Evolutionary conservation across 257 asterid genomes (phyloP), one percentile per base, ranked within the genome.

Genomic region (Solanum bukasovii): DNA sequence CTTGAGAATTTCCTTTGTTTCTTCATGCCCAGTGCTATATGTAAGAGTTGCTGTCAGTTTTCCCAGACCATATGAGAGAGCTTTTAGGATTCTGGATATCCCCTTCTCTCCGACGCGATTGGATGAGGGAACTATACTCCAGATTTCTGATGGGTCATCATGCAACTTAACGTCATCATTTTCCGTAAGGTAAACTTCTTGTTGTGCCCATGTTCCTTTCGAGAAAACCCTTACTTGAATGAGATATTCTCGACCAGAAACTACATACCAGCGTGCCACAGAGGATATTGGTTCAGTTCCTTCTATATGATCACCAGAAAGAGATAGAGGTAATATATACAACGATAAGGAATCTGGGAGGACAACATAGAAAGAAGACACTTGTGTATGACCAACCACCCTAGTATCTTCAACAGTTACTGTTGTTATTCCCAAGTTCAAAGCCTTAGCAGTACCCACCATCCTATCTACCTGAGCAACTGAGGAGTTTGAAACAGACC

Each of bases 361-460:
- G 88, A 94, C 98, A 88, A 95, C 98, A 88, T 94, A 94, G 70
- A 96, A 92, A 73, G 98, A 94, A 81, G 99, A 96, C 83, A 91
- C 88, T 89, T 94, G 99, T 88, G 90, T 89, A 89, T 96, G 98
- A 77, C 98, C 98, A 87, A 87, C 94, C 85, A 96, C 99, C 91
- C 99, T 92, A 84, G 93, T 94, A 89, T 96, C 99, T 91, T 94
- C 98, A 84, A 96, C 98, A 86, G 91, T 92, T 52, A 96, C 84
- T 72, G 93, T 84, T 78, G 98, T 94, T 68, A 84, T 88, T 88
- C 99, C 99, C 90, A 96, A 88, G 91, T 91, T 90, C 88, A 90
- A 88, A 52, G 99, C 97, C 86, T 82, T 90, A 89, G 92, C 92
- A 89, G 90, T 90, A 88, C 98, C 98, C 91, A 88, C 72, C 88